Base-by-base conservation (phyloP, 768 basidiomycete species). In the Pisolithus tinctorius region DNA sequence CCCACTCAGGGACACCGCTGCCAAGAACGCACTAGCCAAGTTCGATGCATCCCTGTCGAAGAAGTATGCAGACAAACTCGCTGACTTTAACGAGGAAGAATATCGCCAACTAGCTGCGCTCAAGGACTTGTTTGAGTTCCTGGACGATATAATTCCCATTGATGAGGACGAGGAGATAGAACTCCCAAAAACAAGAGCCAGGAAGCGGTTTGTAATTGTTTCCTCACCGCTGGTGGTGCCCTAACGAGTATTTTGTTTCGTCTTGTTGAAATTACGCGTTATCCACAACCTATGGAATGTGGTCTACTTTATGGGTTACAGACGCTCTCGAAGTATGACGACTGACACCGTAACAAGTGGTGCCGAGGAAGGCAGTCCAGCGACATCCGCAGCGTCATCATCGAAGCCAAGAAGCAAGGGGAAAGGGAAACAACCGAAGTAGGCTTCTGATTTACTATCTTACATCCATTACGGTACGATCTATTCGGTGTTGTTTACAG, bases 51-150 rank as follows among this genome's bases (percentile, higher is more conserved):
- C 71, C 4, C 71, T 96, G 40, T 66, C 69, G 45, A 93, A 90
- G 73, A 83, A 81, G 59, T 92, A 83, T 55, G 79, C 81, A 36
- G 75, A 79, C 49, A 82, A 86, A 58, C 70, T 93, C 11, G 81
- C 83, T 53, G 77, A 76, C 52, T 85, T 90, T 63, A 81, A 75
- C 53, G 86, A 88, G 60, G 84, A 79, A 37, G 85, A 89, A 40
- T 83, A 80, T 52, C 71, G 84, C 52, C 73, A 84, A 49, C 71
- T 89, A 3, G 78, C 82, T 48, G 71, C 79, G 27, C 74, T 88
- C 26, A 75, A 80, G 38, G 75, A 79, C 0, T 59, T 87, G 26
- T 90, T 90, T 60, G 74, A 78, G 43, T 86, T 86, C 62, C 59
- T 89, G 63, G 88, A 90, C 55, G 79, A 82, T 9, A 78, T 90